Base-by-base conservation (phyloP, 192 early-diverging fungal species). In the Coemansia erecta region DNA sequence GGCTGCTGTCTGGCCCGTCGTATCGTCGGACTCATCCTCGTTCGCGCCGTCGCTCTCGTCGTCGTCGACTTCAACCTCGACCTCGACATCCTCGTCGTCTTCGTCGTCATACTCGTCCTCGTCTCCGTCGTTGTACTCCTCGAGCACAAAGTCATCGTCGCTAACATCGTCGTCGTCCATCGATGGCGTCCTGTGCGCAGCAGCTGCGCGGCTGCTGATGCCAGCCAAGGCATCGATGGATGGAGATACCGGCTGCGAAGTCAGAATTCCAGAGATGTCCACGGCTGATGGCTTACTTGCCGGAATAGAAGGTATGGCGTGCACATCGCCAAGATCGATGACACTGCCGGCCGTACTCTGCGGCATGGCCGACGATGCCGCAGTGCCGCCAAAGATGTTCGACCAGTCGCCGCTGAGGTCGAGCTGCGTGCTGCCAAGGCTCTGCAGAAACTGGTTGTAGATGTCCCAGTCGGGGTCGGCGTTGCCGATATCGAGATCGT, bases 131-230 rank as follows among this genome's bases (percentile, higher is more conserved):
- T 72, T 66, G 8, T 22, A 53, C 10, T 69, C 66, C 21, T 64
- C 58, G 3, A 79, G 58, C n/a, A 79, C 66, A 73, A 79, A 79
- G 15, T 79, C 76, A 8, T 55, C 76, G 49, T 79, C 76, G 31
- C 62, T 69, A 18, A 64, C 64, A 40, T 79, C 76, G 24, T 79
- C 76, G 21, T 79, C 76, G 19, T 79, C 76, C 8, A 60, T 61
- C 8, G 17, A 56, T 8, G 14, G 26, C 11, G 19, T 37, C 35
- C 35, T 37, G 10, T 37, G 35, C 35, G 35, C 35, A 37, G 8
- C 35, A 37, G 6, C 8, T 10, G 35, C 35, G 1, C 35, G 35
- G 35, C 35, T 37, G 8, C 35, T 37, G 10, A 37, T 7, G 1
- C 15, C 54, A 11, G 54, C 22, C 22, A 22, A 18, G 17, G 33